Evolutionary conservation across 2,329 filamentous ascomycete genomes (phyloP), one percentile per base, ranked within the genome.

Genomic region (Aureobasidium sp.): DNA sequence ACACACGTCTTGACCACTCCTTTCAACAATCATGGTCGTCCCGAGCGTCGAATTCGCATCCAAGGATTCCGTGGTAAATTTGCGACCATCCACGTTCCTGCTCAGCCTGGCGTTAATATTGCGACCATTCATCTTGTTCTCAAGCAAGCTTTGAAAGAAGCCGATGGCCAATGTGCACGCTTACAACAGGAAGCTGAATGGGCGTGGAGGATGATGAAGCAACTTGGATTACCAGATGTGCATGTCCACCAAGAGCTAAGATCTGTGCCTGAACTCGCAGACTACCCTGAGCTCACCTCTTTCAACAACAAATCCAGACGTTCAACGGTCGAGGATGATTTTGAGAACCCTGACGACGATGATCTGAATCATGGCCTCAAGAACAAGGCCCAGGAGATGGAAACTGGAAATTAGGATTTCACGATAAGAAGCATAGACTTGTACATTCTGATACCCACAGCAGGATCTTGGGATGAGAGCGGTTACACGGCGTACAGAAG

Each of bases 91-190:
- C 24, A n/a, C 12, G 46, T 60, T 13, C 12, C 50, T 41, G 20
- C 46, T 29, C 56, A 48, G 15, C 29, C 34, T 10, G 27, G 34
- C 17, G 46, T 51, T 5, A 55, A 43, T 15, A n/a, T 64, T 44
- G 36, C 59, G 9, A 64, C 59, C 3, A 46, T 64, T 17, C 48
- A 26, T 10, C 29, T 59, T 29, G 46, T 64, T 26, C 17, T 64
- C 26, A 24, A 41, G 15, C 32, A 57, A 8, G 59, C 48, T 12
- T 20, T 63, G 27, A 27, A 26, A 15, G 55, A 60, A 39, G 13
- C 34, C 10, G 53, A 37, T 15, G 52, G 46, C 20, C 36, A 34
- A 27, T 5, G 24, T 5, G 12, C 5, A 47, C 24, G 39, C 9
- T 7, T 37, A 34, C 17, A 13, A 6, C 27, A 61, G 20, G 47